These are phyloP conservation scores for Fonsecaea monophora DNA, from an alignment of 2,329 filamentous ascomycete genomes.

Conservation along the genomic window DNA sequence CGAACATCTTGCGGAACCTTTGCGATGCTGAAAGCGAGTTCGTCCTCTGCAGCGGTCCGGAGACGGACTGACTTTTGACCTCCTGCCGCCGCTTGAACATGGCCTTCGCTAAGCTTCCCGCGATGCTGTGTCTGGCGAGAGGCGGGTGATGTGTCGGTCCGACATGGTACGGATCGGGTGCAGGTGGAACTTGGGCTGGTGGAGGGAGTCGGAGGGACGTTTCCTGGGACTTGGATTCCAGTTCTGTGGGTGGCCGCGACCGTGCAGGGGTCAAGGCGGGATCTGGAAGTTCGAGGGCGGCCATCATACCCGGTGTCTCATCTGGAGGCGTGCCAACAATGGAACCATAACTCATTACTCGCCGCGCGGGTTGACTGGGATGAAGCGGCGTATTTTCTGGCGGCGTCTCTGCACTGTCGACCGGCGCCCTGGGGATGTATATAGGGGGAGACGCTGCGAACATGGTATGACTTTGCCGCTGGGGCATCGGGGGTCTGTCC, in stretches of 20 bases:
- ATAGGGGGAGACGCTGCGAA: conserved; percentile 46
- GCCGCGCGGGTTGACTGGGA: conserved; percentile 13
- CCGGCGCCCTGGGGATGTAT: conserved; percentile 48
- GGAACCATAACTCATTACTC: conserved; percentile 66
- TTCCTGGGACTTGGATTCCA: conserved; percentile 2
- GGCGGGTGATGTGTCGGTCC: conserved; percentile 23
- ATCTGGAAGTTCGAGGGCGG: conserved; percentile 66
- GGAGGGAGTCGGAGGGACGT: conserved; percentile 25
- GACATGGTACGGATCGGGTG: conserved; percentile 35
- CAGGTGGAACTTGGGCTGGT: conserved; percentile 27
- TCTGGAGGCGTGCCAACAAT: conserved; percentile 61
- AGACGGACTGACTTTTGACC: conserved; percentile 31
- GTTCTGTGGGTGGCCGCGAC: conserved; percentile 16
- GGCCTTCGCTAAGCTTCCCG: conserved; percentile 25
- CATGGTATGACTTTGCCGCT: conserved; percentile 40
- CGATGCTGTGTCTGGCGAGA: conserved; percentile 21
- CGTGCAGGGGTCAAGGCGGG: conserved; percentile 61
- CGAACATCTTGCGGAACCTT: conserved; percentile 51
- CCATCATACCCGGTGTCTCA: conserved; percentile 45
- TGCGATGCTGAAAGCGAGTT: conserved; percentile 43
- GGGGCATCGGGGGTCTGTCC: conserved; percentile 30
- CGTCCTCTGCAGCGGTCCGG: conserved; percentile 31
- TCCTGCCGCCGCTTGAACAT: conserved; percentile 29
- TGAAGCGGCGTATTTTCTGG: conserved; percentile 32
- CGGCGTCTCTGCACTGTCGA: conserved; percentile 38